Evolutionary conservation across 495 filamentous ascomycete species (phyloP), one percentile per base, ranked within the genome.

Genomic region (Daldinia decipiens): DNA sequence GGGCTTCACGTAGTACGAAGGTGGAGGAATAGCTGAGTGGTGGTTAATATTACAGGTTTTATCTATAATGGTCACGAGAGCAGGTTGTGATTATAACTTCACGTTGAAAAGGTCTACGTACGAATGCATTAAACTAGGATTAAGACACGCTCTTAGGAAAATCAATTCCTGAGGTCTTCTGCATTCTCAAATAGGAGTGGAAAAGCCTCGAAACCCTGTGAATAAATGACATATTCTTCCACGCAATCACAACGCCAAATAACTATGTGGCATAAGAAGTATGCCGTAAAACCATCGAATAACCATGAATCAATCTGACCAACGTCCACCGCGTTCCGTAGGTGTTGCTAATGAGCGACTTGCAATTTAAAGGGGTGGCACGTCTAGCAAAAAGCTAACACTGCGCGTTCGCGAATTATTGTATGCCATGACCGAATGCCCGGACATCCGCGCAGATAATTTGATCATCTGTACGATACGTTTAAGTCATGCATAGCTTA

Each of bases 401-500:
- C 67, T 67, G 63, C 53, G 59, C 58, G 36, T 60, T 38, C 38
- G 51, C 58, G 32, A 65, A 52, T 52, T 71, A 26, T 57, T 45
- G 31, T 60, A 58, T 77, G 65, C 17, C 64, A 51, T 66, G 60
- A 66, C 63, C 39, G 62, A 26, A 68, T 51, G 59, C 50, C 65
- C 61, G 36, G 56, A 65, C 53, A 61, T 67, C 43, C 59, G 61
- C 70, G 65, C 54, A 58, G 71, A 57, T 39, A 24, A 24, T 53
- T 4, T 29, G 51, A 31, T 59, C 39, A 56, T 59, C 21, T 52
- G 56, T 40, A 62, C 56, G 45, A 62, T 72, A 52, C 58, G 61
- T 52, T 71, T 59, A 77, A 60, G 75, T 74, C 67, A 77, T 65
- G 72, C 73, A 71, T 47, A 77, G 71, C 68, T 77, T 77, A 63